phyloP scores from a whole-genome alignment of 2,329 filamentous ascomycete genomes.

The Aspergillus novofumigatus region DNA sequence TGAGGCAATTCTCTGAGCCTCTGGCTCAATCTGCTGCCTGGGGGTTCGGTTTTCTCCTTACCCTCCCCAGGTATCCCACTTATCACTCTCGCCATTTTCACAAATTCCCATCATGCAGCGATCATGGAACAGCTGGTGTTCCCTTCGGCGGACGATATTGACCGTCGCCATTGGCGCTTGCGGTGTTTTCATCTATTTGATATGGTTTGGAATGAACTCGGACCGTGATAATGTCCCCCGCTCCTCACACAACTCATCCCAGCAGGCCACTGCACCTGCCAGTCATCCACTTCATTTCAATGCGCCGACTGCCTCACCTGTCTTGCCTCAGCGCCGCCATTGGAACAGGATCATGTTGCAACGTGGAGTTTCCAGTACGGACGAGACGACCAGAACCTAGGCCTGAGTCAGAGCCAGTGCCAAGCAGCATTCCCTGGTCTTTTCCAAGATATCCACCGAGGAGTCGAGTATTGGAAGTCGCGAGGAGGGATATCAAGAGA shows the following conservation, averaged over 20 bases:
- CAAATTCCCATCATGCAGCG: background rate
- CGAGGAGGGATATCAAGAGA: background rate
- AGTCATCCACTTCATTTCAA: slow-evolving; percentile 4
- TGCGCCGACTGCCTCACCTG: slow-evolving; percentile 4
- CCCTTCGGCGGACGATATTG: background rate
- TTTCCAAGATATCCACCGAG: slow-evolving; percentile 2
- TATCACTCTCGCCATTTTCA: background rate
- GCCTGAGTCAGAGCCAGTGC: background rate
- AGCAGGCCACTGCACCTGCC: slow-evolving; percentile 6
- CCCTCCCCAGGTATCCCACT: background rate
- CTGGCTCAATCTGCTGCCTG: background rate
- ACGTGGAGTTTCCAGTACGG: background rate
- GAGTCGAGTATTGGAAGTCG: background rate
- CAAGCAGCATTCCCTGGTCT: slow-evolving; percentile 2
- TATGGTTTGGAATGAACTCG: slow-evolving; percentile 6
- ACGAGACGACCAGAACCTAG: slow-evolving; percentile 2
- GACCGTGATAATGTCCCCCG: slow-evolving; percentile 3
- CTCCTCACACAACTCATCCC: slow-evolving; percentile 5
- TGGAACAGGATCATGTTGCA: background rate
- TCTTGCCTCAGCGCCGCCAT: background rate
- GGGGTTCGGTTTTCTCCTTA: background rate
- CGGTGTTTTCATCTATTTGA: slow-evolving; percentile 3
- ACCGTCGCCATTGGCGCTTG: background rate
- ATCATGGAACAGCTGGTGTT: slow-evolving; percentile 1
- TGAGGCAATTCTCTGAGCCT: background rate